These are phyloP conservation scores for Guadua angustifolia DNA, from an alignment of 176 grass and related monocot species.

Conservation along the genomic window DNA sequence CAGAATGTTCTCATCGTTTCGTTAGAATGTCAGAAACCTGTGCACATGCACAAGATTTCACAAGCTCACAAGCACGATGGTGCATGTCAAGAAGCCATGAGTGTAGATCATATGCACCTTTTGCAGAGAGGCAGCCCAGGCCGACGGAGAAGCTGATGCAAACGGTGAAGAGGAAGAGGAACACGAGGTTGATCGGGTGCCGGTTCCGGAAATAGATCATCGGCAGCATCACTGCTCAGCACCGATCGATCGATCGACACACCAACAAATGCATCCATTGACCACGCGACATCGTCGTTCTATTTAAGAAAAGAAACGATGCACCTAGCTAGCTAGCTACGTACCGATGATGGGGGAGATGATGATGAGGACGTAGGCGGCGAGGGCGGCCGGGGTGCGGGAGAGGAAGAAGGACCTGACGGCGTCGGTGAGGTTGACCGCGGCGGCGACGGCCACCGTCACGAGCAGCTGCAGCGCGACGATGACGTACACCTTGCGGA, in stretches of 20 bases:
- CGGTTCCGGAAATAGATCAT: constrained; percentile 51
- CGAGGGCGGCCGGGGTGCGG: constrained; percentile 32
- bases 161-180: constrained; percentile 58
- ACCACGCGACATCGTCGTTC: neutral
- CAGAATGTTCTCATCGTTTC: no score
- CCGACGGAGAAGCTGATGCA: constrained; percentile 55
- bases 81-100: neutral
- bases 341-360: constrained; percentile 58
- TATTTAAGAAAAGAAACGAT: neutral
- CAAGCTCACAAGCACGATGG: neutral
- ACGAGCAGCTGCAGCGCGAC: constrained; percentile 58
- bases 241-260: no score
- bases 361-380: constrained; percentile 46
- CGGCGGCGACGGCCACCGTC: constrained; percentile 47
- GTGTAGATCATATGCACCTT: neutral
- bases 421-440: constrained; percentile 36
- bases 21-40: neutral
- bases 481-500: constrained; percentile 78
- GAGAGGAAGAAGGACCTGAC: constrained; percentile 58
- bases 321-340: neutral
- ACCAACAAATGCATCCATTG: neutral
- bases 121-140: constrained; percentile 40
- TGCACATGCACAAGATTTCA: neutral
- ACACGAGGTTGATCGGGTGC: constrained; percentile 57
- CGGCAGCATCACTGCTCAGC: constrained; percentile 47